Conservation (phyloP, 306 rosid species). For the Comarum palustre region DNA sequence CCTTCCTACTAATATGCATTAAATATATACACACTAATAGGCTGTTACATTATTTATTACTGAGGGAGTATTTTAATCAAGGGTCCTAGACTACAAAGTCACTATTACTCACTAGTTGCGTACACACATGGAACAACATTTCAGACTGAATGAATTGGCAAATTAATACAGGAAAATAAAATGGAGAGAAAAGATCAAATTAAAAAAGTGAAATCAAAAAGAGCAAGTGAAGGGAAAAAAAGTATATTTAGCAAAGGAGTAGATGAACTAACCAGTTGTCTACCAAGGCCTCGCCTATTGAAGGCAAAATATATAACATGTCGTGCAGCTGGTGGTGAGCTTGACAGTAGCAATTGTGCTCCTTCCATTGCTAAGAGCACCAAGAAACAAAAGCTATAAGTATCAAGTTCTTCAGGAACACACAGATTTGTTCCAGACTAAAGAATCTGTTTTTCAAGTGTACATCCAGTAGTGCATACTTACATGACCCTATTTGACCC, state of each 20-base stretch:
- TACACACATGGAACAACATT: not conserved
- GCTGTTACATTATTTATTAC: not conserved
- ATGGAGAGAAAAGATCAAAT: not conserved
- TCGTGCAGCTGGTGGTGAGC: slow-evolving; percentile 64
- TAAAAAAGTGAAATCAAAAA: slow-evolving; percentile 2
- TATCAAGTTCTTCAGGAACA: slow-evolving; percentile 10
- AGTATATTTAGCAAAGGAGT: not conserved
- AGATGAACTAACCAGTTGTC: slow-evolving; percentile 64
- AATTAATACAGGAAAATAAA: not conserved
- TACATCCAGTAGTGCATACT: slow-evolving; percentile 36
- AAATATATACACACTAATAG: not conserved
- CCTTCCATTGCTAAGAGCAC: slow-evolving; percentile 55
- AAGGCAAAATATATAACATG: slow-evolving; percentile 69
- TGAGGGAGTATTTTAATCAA: not conserved
- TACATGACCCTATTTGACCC: slow-evolving; percentile 88
- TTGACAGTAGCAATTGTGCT: slow-evolving; percentile 56
- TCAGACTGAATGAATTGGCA: slow-evolving; percentile 7
- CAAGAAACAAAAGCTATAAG: slow-evolving; percentile 19
- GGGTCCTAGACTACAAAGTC: not conserved
- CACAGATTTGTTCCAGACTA: not conserved
- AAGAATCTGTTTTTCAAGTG: not conserved
- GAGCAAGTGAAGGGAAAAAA: too few relatives aligned
- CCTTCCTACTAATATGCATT: not conserved
- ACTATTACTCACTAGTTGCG: not conserved
- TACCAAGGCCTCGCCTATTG: slow-evolving; percentile 74